Evolutionary conservation across 2,329 filamentous ascomycete genomes (phyloP).

Genomic region (Elsinoe fawcettii): DNA sequence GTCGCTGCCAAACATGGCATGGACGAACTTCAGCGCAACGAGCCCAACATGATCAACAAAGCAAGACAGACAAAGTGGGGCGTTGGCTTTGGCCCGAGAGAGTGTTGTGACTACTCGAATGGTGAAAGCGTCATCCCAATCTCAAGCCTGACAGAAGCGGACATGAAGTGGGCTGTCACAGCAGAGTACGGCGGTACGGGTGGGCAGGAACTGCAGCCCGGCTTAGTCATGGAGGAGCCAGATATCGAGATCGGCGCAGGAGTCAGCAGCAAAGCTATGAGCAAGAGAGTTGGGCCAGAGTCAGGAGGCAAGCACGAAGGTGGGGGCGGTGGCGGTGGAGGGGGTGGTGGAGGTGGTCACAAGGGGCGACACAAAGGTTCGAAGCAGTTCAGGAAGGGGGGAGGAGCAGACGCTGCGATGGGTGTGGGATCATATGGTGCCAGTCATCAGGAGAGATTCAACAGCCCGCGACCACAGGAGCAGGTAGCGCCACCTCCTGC

Average conservation of each 20-base stretch:
- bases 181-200: conserved; percentile 91
- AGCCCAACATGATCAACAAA: conserved; percentile 62
- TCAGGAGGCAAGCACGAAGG: conserved; percentile 26
- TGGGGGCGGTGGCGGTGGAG: conserved; percentile 26
- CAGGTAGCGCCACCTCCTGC: conserved; percentile 34
- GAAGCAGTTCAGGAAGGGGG: conserved; percentile 17
- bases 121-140: conserved; percentile 93
- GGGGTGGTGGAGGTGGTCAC: conserved; percentile 20
- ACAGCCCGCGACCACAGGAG: conserved; percentile 24
- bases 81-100: conserved; percentile 90
- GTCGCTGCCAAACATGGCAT: conserved; percentile 77
- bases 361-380: conserved; percentile 14
- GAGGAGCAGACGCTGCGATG: conserved; percentile 19
- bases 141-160: conserved; percentile 83
- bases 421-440: conserved; percentile 22
- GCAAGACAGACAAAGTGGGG: conserved; percentile 81
- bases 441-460: conserved; percentile 16
- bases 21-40: conserved; percentile 80
- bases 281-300: conserved; percentile 30
- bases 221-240: conserved; percentile 89
- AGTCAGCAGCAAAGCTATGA: conserved; percentile 73
- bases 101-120: conserved; percentile 91
- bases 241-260: conserved; percentile 98
- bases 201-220: conserved; percentile 67
- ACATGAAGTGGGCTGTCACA: conserved; percentile 93